Conservation (phyloP, 352 stramenopile species). For the Pythium monospermum region DNA sequence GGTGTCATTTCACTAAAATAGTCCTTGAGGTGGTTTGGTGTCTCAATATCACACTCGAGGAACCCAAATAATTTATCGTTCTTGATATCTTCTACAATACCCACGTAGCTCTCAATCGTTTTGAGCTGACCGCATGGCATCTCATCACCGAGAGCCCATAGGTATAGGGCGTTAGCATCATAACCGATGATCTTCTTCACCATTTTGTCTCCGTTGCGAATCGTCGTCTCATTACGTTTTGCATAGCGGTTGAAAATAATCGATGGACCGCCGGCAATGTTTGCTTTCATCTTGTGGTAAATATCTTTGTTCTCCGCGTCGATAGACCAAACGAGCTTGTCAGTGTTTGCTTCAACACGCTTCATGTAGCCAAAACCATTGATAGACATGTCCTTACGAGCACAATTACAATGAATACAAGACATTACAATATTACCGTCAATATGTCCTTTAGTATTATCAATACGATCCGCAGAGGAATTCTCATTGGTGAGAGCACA, state of each 20-base stretch:
- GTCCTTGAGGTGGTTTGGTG: conserved; percentile 25
- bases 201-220: conserved; percentile 7
- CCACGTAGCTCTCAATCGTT: conserved; percentile 19
- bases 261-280: conserved; percentile 19
- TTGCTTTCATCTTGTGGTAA: conserved; percentile 18
- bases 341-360: conserved; percentile 18
- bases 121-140: conserved; percentile 29
- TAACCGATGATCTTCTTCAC: conserved; percentile 18
- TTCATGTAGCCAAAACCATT: conserved; percentile 15
- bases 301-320: conserved; percentile 20
- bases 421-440: conserved; percentile 20
- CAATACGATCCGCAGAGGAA: conserved; percentile 24
- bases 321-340: conserved; percentile 18
- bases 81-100: conserved; percentile 28
- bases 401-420: conserved; percentile 16
- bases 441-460: conserved; percentile 16
- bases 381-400: conserved; percentile 19
- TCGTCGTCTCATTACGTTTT: conserved; percentile 14
- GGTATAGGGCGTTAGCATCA: conserved; percentile 28
- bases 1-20: conserved; percentile 35
- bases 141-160: conserved; percentile 23
- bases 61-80: conserved; percentile 34
- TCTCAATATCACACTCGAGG: conserved; percentile 33
- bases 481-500: conserved; percentile 17
- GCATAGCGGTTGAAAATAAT: conserved; percentile 19